Percentiles rank a stretch among this genome's conserved stretches.
These are phyloP conservation scores for Suillus hirtellus DNA, from an alignment of 768 basidiomycete genomes.

Conservation along the genomic window DNA sequence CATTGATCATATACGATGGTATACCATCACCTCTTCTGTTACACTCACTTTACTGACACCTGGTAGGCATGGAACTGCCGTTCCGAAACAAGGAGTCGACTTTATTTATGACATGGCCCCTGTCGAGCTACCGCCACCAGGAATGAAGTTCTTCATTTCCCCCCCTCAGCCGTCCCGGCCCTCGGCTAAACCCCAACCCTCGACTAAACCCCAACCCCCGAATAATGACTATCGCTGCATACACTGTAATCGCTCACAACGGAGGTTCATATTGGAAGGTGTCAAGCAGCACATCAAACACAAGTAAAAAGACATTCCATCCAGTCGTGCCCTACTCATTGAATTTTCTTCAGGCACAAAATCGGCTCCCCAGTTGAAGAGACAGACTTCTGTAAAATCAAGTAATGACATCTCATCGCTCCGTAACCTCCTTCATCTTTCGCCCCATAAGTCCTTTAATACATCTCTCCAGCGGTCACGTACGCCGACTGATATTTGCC, in stretches of 20 bases:
- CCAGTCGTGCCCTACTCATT: background rate
- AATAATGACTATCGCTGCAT: background rate
- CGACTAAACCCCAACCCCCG: too few species aligned
- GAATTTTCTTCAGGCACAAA: background rate
- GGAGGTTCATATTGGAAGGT: background rate
- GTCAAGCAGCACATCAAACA: background rate
- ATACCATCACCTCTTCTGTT: background rate
- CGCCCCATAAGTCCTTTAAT: background rate
- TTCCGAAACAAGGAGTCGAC: constrained; percentile 3
- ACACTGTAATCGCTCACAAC: background rate
- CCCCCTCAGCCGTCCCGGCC: background rate
- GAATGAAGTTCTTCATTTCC: background rate
- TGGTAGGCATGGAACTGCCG: constrained; percentile 1
- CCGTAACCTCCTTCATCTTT: background rate
- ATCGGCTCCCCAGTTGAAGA: background rate
- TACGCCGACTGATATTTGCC: background rate
- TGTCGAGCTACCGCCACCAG: background rate
- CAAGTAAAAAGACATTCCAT: background rate
- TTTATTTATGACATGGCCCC: background rate
- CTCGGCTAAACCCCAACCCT: too few species aligned
- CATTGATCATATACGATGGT: constrained; percentile 4
- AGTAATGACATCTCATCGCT: background rate
- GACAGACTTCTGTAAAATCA: background rate
- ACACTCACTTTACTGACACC: background rate
- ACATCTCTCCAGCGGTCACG: background rate